Evolutionary conservation across 768 basidiomycete genomes (phyloP).

Genomic region (Pleurotus eryngii): DNA sequence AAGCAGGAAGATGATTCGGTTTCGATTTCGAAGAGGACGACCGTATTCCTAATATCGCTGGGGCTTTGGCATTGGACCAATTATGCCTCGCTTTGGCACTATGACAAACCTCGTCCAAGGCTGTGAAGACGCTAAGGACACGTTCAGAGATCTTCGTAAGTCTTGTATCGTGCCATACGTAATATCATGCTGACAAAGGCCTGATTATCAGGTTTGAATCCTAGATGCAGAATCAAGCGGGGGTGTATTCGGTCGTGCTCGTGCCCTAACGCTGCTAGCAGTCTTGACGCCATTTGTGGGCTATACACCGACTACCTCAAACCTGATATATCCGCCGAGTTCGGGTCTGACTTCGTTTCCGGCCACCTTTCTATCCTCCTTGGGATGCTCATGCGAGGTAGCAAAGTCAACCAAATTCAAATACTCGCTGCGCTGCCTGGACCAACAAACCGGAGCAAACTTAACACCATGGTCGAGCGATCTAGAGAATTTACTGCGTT

Average conservation of each 20-base stretch:
- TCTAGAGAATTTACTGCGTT: conserved; percentile 48
- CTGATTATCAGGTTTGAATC: conserved; percentile 41
- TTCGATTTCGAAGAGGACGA: conserved; percentile 14
- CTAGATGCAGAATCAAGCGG: conserved; percentile 45
- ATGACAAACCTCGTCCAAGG: conserved; percentile 73
- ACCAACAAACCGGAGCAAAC: conserved; percentile 17
- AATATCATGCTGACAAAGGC: not conserved
- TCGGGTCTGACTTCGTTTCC: conserved; percentile 42
- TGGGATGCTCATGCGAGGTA: conserved; percentile 48
- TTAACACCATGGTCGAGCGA: conserved; percentile 36
- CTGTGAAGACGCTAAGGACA: conserved; percentile 42
- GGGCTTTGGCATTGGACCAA: conserved; percentile 54
- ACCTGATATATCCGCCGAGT: conserved; percentile 15
- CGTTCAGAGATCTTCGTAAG: conserved; percentile 50
- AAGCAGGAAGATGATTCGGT: conserved; percentile 10
- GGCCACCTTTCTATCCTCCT: conserved; percentile 78
- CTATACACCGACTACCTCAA: conserved; percentile 45
- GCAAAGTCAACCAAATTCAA: conserved; percentile 28
- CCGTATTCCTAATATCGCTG: conserved; percentile 14
- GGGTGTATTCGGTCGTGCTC: conserved; percentile 50
- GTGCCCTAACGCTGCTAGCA: conserved; percentile 42
- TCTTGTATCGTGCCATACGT: conserved; percentile 2
- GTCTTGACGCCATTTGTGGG: conserved; percentile 47
- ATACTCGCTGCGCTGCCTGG: conserved; percentile 30
- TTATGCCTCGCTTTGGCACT: conserved; percentile 74